Percentiles rank a stretch among this genome's conserved stretches.
phyloP scores from a whole-genome alignment of 352 stramenopile species.

The Phytopythium delawarense region DNA sequence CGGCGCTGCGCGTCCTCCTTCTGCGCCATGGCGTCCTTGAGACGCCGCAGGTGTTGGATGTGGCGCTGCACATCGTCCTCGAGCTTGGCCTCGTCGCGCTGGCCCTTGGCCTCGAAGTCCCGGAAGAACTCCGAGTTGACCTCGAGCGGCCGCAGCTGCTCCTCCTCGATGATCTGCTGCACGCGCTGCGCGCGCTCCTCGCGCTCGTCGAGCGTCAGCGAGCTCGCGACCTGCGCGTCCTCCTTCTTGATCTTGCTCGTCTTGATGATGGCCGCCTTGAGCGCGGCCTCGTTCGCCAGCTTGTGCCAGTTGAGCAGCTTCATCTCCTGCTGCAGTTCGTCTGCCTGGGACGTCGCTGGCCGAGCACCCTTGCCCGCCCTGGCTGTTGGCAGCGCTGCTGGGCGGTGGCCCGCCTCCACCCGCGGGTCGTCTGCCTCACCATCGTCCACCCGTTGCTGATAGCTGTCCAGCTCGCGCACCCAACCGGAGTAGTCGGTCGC shows the following conservation, averaged over 20 bases:
- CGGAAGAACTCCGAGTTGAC: slow-evolving; percentile 87
- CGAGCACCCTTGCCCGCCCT: slow-evolving; percentile 10
- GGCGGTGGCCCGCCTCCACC: slow-evolving; percentile 10
- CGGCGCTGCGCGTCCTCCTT: slow-evolving; percentile 59
- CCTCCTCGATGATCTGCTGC: slow-evolving; percentile 91
- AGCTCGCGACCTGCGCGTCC: slow-evolving; percentile 47
- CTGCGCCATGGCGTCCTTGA: slow-evolving; percentile 65
- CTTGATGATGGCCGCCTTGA: slow-evolving; percentile 90
- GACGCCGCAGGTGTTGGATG: slow-evolving; percentile 77
- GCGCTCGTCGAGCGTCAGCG: slow-evolving; percentile 47
- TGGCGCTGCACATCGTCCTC: slow-evolving; percentile 87
- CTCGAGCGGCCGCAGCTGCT: slow-evolving; percentile 89
- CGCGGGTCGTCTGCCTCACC: slow-evolving; percentile 29
- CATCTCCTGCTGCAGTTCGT: slow-evolving; percentile 90
- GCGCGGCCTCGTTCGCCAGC: slow-evolving; percentile 90
- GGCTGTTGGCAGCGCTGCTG: background rate
- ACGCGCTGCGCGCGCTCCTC: slow-evolving; percentile 86
- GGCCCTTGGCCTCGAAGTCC: slow-evolving; percentile 76
- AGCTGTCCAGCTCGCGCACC: slow-evolving; percentile 56
- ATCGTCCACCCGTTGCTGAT: slow-evolving; percentile 28
- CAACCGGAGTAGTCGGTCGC: slow-evolving; percentile 42
- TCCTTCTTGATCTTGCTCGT: slow-evolving; percentile 83
- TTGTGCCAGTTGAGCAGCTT: slow-evolving; percentile 95
- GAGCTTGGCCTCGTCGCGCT: slow-evolving; percentile 54
- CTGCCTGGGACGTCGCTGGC: slow-evolving; percentile 41